These are phyloP conservation scores for Cryptosporidium meleagridis DNA, from an alignment of 169 alveolate species.

Conservation along the genomic window DNA sequence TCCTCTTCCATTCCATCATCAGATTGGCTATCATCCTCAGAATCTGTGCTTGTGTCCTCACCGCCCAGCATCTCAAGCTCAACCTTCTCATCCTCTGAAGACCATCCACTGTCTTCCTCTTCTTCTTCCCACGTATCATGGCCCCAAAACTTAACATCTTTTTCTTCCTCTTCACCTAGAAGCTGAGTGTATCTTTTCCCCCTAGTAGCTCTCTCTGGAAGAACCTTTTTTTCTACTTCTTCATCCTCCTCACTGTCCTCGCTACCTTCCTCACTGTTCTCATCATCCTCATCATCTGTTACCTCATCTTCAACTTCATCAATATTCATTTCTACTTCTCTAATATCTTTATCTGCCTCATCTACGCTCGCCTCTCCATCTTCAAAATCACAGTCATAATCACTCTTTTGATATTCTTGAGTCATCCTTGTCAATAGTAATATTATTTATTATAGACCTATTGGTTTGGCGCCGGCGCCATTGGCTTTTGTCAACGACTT, in stretches of 20 bases:
- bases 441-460: not conserved
- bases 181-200: slow-evolving; percentile 76
- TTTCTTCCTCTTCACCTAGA: slow-evolving; percentile 76
- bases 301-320: not conserved
- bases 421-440: not conserved
- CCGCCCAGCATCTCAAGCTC: slow-evolving; percentile 61
- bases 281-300: not conserved
- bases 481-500: not conserved
- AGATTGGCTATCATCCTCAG: slow-evolving; percentile 16
- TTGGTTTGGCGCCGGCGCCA: not conserved
- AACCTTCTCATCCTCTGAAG: slow-evolving; percentile 72
- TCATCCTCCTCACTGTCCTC: slow-evolving; percentile 17
- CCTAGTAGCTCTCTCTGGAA: slow-evolving; percentile 76
- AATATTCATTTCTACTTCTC: not conserved
- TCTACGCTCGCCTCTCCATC: not conserved
- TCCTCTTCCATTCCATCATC: slow-evolving; percentile 43
- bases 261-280: slow-evolving; percentile 8
- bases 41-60: slow-evolving; percentile 14
- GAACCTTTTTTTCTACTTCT: slow-evolving; percentile 42
- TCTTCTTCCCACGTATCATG: slow-evolving; percentile 76
- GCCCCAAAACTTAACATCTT: slow-evolving; percentile 75
- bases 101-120: slow-evolving; percentile 74
- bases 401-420: not conserved
- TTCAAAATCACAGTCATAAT: not conserved
- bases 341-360: not conserved